Percentiles rank a stretch among this genome's conserved stretches.
Evolutionary conservation across 1,139 yeast species (phyloP).

Genomic region (Taphrina confusa): DNA sequence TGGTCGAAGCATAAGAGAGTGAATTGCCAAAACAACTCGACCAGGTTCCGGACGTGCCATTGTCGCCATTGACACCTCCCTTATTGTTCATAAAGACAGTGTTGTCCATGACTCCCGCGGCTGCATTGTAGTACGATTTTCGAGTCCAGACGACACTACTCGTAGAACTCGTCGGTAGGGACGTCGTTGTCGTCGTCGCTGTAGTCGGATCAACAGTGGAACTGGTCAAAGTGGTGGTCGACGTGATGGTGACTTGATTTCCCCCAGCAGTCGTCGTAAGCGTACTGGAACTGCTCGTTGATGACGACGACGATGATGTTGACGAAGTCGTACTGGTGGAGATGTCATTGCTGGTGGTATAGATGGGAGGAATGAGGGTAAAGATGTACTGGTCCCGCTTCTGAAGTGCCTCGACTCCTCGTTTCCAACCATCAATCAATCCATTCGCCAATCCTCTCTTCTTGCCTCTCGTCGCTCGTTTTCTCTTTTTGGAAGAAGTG

Average conservation of each 20-base stretch:
- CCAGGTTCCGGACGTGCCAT: constrained; percentile 66
- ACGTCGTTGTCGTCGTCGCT: constrained; percentile 43
- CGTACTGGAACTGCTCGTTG: constrained; percentile 26
- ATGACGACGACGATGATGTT: constrained; percentile 13
- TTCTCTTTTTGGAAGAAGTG: constrained; percentile 44
- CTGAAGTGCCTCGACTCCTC: constrained; percentile 45
- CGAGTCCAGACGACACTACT: constrained; percentile 62
- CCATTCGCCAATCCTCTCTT: constrained; percentile 50
- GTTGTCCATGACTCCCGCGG: constrained; percentile 60
- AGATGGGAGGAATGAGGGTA: constrained; percentile 72
- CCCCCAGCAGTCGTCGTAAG: constrained; percentile 42
- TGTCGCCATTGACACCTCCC: constrained; percentile 66
- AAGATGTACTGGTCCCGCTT: constrained; percentile 55
- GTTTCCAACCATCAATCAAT: neutral
- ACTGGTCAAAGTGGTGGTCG: constrained; percentile 21
- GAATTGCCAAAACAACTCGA: constrained; percentile 85
- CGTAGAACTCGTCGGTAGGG: constrained; percentile 43
- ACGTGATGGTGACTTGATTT: constrained; percentile 41
- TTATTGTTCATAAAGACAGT: constrained; percentile 78
- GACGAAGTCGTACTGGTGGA: constrained; percentile 46
- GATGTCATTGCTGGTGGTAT: constrained; percentile 41
- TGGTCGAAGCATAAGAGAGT: constrained; percentile 71
- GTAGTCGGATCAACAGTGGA: constrained; percentile 33
- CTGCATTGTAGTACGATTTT: constrained; percentile 67
- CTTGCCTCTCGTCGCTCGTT: constrained; percentile 43